Base-by-base conservation (phyloP, 345 rosid species). In the Gossypium mustelinum region DNA sequence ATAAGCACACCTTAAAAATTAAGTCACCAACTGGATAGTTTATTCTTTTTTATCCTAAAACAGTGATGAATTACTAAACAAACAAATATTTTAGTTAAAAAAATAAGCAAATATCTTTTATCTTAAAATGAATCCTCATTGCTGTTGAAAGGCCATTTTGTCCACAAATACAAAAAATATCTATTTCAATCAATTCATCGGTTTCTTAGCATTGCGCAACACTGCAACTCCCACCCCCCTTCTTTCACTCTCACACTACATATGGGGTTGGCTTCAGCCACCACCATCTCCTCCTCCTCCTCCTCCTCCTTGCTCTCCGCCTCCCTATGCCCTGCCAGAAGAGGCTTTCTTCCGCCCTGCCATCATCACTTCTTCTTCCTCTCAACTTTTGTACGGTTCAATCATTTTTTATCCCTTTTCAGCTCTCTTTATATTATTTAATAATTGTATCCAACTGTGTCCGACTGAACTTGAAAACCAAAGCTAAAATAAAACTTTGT, bases 311-410 rank as follows among this genome's bases (percentile, higher is more conserved):
- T 65, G 29, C 51, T 43, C 27, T 65, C 52, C 29, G 14, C 27
- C 29, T 10, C 70, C 51, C 29, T 47, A 13, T 68, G 56, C 56
- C 22, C 56, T 1, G 12, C 41, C 20, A 47, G 41, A 68, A 68
- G 72, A 22, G 11, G 18, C 7, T 48, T 3, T 47, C 56, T 45
- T 47, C 72, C 56, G 11, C 72, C 17, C 12, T 14, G 18, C 56
- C 72, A 24, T 47, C 56, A 45, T 14, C 55, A 47, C 39, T 14
- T 68, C 56, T 56, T 56, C 41, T 48, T 13, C 55, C 72, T 68
- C 72, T 48, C 72, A 7, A 47, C 72, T 68, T 68, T 47, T 68
- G 72, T 68, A 68, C 41, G 20, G 56, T 24, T 68, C 72, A 68
- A 2, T 25, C 9, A 56, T 20, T 34, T 34, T 5, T 34, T 45